phyloP scores from a whole-genome alignment of 1,284 basidiomycete genomes.

The Ceratobasidium papillatum region DNA sequence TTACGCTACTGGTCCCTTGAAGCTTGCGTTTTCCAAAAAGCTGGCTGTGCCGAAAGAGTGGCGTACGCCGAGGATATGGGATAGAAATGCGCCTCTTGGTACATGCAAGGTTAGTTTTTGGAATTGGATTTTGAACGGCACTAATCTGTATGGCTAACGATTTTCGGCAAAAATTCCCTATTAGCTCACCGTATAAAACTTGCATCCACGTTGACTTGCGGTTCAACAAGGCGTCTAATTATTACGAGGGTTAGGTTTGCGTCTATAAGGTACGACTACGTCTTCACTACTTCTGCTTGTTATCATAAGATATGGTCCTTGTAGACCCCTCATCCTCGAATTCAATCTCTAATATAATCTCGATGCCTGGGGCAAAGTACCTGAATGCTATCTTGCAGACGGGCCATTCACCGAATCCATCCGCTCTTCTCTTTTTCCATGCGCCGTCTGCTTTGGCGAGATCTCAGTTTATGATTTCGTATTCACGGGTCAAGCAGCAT shows the following conservation, averaged over 20 bases:
- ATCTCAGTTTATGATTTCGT: constrained; percentile 32
- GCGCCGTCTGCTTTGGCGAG: constrained; percentile 22
- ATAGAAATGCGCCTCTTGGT: constrained; percentile 31
- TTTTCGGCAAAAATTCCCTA: constrained; percentile 11
- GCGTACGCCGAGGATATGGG: constrained; percentile 6
- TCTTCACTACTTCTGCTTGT: neutral
- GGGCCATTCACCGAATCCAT: constrained; percentile 34
- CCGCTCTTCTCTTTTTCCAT: constrained; percentile 31
- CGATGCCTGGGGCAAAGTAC: constrained; percentile 10
- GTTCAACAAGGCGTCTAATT: constrained; percentile 10
- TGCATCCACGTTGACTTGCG: constrained; percentile 1
- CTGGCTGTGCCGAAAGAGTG: constrained; percentile 23
- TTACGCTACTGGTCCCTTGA: no score
- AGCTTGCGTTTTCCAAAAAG: no score
- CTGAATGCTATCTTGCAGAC: constrained; percentile 11
- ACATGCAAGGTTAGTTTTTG: constrained; percentile 32
- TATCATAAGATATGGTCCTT: constrained; percentile 7
- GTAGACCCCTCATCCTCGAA: constrained; percentile 36
- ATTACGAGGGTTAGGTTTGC: constrained; percentile 34
- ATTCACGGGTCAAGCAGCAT: neutral
- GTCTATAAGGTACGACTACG: neutral
- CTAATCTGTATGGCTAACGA: neutral
- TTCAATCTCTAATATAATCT: constrained; percentile 21
- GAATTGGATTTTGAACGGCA: neutral
- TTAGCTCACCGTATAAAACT: constrained; percentile 5